Evolutionary conservation across 1,284 basidiomycete genomes (phyloP).

Genomic region (Anthracocystis setariae): DNA sequence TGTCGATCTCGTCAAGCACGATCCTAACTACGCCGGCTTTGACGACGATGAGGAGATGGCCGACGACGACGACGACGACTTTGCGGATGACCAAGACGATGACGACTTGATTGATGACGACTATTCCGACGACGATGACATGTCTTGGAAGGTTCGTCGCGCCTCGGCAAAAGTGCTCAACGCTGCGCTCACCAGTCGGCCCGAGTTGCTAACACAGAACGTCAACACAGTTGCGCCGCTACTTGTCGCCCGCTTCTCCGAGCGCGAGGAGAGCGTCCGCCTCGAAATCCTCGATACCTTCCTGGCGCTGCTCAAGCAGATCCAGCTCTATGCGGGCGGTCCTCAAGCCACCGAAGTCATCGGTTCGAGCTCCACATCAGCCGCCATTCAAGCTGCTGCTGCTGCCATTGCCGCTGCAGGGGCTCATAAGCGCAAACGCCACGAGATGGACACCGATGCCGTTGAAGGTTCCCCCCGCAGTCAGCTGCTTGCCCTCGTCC

Average conservation of each 20-base stretch:
- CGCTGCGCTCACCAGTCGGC: constrained; percentile 85
- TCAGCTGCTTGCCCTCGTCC: constrained; percentile 74
- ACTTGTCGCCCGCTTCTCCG: constrained; percentile 87
- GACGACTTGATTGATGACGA: constrained; percentile 73
- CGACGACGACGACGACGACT: constrained; percentile 48
- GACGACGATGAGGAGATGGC: constrained; percentile 78
- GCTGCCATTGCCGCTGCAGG: constrained; percentile 54
- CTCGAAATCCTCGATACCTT: constrained; percentile 92
- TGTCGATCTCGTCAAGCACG: constrained; percentile 85
- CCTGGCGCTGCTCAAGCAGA: constrained; percentile 81
- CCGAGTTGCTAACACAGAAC: constrained; percentile 81
- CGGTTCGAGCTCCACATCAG: constrained; percentile 59
- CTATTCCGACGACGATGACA: constrained; percentile 97
- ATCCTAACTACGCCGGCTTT: constrained; percentile 92
- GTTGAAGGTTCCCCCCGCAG: constrained; percentile 57
- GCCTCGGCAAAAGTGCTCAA: constrained; percentile 89
- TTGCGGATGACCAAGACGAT: constrained; percentile 38
- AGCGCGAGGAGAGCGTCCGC: constrained; percentile 95
- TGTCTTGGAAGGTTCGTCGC: constrained; percentile 97
- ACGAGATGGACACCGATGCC: constrained; percentile 48
- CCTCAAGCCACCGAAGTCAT: constrained; percentile 75
- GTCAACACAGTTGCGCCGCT: constrained; percentile 86
- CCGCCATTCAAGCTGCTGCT: constrained; percentile 33
- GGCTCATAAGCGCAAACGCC: constrained; percentile 67
- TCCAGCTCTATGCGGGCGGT: constrained; percentile 69